phyloP scores from a whole-genome alignment of 495 filamentous ascomycete genomes.

The Tetracladium marchalianum region DNA sequence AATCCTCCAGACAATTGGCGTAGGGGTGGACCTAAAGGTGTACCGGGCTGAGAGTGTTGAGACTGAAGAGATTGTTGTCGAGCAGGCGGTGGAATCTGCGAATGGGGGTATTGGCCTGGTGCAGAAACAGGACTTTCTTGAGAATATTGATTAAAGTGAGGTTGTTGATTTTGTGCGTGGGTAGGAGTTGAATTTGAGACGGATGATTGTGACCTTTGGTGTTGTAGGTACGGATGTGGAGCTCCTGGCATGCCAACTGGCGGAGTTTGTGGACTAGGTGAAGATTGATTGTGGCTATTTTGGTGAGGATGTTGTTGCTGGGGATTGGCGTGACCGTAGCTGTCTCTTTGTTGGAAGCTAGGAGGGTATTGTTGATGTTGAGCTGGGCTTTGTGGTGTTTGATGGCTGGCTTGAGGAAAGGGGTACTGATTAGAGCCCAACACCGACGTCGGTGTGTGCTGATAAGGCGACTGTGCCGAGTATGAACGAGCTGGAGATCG shows the following conservation, averaged over 20 bases:
- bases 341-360: slow-evolving; percentile 25
- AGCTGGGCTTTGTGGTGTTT: slow-evolving; percentile 40
- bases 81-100: slow-evolving; percentile 31
- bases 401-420: slow-evolving; percentile 32
- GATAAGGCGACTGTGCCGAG: slow-evolving; percentile 43
- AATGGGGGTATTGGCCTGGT: slow-evolving; percentile 29
- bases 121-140: slow-evolving; percentile 45
- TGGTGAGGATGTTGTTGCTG: slow-evolving; percentile 30
- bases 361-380: slow-evolving; percentile 22
- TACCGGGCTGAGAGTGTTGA: slow-evolving; percentile 45
- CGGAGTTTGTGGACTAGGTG: slow-evolving; percentile 40
- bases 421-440: slow-evolving; percentile 34
- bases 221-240: slow-evolving; percentile 28
- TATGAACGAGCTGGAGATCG: slow-evolving; percentile 37
- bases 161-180: slow-evolving; percentile 41
- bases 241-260: slow-evolving; percentile 35
- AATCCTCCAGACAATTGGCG: slow-evolving; percentile 31
- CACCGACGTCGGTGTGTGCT: slow-evolving; percentile 23
- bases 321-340: slow-evolving; percentile 28
- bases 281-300: slow-evolving; percentile 18
- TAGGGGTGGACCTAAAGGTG: slow-evolving; percentile 42
- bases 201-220: slow-evolving; percentile 35
- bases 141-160: slow-evolving; percentile 35
- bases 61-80: slow-evolving; percentile 37
- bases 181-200: slow-evolving; percentile 47